Base-by-base conservation (phyloP, 2,329 filamentous ascomycete genomes). In the Xylariaceae sp. region DNA sequence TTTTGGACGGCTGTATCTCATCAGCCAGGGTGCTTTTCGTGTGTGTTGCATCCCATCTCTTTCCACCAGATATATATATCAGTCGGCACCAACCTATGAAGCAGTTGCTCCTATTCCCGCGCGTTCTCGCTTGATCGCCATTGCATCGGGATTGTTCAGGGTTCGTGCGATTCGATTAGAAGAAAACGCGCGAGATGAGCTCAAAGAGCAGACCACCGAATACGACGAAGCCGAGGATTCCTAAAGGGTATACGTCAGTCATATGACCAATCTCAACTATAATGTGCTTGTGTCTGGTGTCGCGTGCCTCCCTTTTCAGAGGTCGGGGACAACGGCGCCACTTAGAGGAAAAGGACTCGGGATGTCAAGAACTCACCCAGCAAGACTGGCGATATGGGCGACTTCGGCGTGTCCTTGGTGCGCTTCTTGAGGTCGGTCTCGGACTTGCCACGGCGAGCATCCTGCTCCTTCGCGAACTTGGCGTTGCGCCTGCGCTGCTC, bases 401-500 rank as follows among this genome's bases (percentile, higher is more conserved):
- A 81, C 79, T 86, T 86, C 58, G 73, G 64, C 60, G 75, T 68
- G 69, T 82, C 79, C 78, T 86, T 83, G 67, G 66, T 69, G 63
- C 77, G 76, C 77, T 85, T 84, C 80, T 87, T 87, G 67, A 87
- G 73, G 64, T 85, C 81, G 23, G 77, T 77, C 59, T 85, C 81
- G n/a, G 85, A 81, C 78, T 90, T 91, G 76, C 90, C 90, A 74
- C 88, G 88, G 72, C 87, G 88, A 61, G 80, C 78, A 72, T 88
- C 85, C 73, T 93, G 86, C 56, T 83, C 81, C 73, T 88, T 87
- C 66, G 82, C 86, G 76, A 90, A 95, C 76, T 88, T 88, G 71
- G 84, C 84, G 78, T 94, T 94, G 64, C 88, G 86, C 71, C 85
- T 85, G 74, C 90, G 87, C 80, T 94, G 90, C 75, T 90, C 84